Evolutionary conservation across 495 filamentous ascomycete species (phyloP).

Genomic region (Beverwykella pulmonaria): DNA sequence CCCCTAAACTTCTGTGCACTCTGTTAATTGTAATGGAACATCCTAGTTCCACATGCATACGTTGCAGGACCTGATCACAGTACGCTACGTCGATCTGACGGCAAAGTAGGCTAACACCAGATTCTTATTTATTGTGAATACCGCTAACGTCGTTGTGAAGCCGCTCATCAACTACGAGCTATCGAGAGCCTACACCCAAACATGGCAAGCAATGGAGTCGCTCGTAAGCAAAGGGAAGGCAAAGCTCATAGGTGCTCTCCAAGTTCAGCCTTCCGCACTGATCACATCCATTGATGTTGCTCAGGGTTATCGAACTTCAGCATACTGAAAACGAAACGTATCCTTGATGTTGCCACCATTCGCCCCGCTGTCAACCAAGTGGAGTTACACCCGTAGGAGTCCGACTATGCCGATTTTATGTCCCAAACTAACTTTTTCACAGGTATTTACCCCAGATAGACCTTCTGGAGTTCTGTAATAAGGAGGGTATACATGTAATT

Average conservation of each 20-base stretch:
- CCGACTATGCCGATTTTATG: neutral
- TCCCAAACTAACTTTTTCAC: neutral
- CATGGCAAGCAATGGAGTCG: neutral
- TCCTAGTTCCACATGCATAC: neutral
- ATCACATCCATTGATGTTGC: neutral
- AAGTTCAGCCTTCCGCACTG: neutral
- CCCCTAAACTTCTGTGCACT: neutral
- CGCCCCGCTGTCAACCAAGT: neutral
- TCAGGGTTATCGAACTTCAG: neutral
- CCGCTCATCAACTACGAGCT: neutral
- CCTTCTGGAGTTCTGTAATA: neutral
- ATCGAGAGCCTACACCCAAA: neutral
- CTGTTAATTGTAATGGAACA: neutral
- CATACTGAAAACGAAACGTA: neutral
- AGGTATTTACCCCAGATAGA: neutral
- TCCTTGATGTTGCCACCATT: neutral
- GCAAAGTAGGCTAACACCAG: neutral
- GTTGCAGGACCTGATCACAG: neutral
- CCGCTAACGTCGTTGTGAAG: neutral
- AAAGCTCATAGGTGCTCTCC: neutral
- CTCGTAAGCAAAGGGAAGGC: neutral
- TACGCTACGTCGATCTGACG: neutral
- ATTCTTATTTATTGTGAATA: neutral
- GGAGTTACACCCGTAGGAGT: neutral
- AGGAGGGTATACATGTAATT: neutral